A percentile compares a stretch with the other conserved stretches of the same genome.
phyloP scores from a whole-genome alignment of 768 basidiomycete genomes.

The Infundibulicybe gibba region DNA sequence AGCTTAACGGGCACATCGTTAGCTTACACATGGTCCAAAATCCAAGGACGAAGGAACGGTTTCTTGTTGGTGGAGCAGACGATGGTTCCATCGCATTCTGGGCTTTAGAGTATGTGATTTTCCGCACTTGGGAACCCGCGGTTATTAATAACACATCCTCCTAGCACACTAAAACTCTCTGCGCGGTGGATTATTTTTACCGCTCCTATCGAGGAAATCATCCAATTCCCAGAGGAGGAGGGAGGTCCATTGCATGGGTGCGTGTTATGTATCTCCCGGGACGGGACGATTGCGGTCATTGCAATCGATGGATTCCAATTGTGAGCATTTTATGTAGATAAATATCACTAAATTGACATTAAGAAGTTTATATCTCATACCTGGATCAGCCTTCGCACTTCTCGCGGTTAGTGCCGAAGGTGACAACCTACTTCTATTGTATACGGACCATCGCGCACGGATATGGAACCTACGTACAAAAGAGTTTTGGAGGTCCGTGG shows the following conservation, averaged over 20 bases:
- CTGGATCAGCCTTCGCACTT: slow-evolving; percentile 73
- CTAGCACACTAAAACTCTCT: slow-evolving; percentile 59
- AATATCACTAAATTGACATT: neutral
- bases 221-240: slow-evolving; percentile 50
- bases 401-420: slow-evolving; percentile 58
- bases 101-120: slow-evolving; percentile 51
- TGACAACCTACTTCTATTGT: slow-evolving; percentile 71
- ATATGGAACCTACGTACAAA: slow-evolving; percentile 83
- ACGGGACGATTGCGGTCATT: slow-evolving; percentile 84
- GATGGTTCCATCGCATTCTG: slow-evolving; percentile 79
- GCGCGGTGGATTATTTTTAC: slow-evolving; percentile 76
- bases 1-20: slow-evolving; percentile 46
- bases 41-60: slow-evolving; percentile 52
- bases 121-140: neutral
- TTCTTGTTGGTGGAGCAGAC: slow-evolving; percentile 71
- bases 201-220: slow-evolving; percentile 54
- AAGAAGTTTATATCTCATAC: slow-evolving; percentile 72
- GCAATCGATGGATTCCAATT: slow-evolving; percentile 70
- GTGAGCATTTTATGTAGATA: slow-evolving; percentile 31
- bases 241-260: slow-evolving; percentile 63
- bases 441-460: slow-evolving; percentile 72
- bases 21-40: slow-evolving; percentile 55
- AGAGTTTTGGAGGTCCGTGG: slow-evolving; percentile 86
- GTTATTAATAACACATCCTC: neutral
- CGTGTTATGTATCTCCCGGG: slow-evolving; percentile 65